Base-by-base conservation (phyloP, 441 rosid genomes). In the California macrophylla region DNA sequence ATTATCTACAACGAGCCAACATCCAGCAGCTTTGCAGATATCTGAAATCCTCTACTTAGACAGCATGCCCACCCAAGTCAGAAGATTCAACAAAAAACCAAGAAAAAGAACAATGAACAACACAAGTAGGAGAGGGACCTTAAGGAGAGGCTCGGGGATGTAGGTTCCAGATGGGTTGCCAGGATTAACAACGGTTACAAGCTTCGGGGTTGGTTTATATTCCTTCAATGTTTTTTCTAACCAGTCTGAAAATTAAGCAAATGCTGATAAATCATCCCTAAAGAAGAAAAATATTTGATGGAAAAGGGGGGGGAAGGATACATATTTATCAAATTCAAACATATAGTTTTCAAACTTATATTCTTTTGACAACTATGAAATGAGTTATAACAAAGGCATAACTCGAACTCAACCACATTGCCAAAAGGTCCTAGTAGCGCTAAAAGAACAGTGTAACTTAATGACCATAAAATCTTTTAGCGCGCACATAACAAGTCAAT, bases 1-100 rank as follows among this genome's bases (percentile, higher is more conserved):
- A 77, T 95, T 95, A 80, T 95, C 99, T 4, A 95, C 92, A 70
- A 95, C 86, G 54, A 95, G 93, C 99, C 98, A 95, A 74, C 90
- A 88, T 65, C 98, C 98, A 63, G 96, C 92, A 67, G 81, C 74
- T 73, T 70, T 83, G 86, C 98, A 95, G 56, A 92, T 70, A 80
- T 87, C 81, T 62, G 98, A 91, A 69, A 95, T 92, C 85, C 95
- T 95, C 98, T 90, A 70, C 76, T 67, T 81, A 79, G 72, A 71
- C n/a, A 36, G 73, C 77, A 29, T 67, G 76, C 8, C 47, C 15
- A n/a, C 15, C 15, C 3, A 40, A 60, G 47, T 79, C 64, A 83
- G 72, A 66, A 73, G 15, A 52, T 34, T 64, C 26, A 9, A 47
- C 71, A 9, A 18, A 12, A 71, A 42, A 0, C 25, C n/a, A 64